Percentiles rank a stretch among this genome's conserved stretches.
Conservation (phyloP, 805 yeast species). For the Candida pseudoglaebosa region DNA sequence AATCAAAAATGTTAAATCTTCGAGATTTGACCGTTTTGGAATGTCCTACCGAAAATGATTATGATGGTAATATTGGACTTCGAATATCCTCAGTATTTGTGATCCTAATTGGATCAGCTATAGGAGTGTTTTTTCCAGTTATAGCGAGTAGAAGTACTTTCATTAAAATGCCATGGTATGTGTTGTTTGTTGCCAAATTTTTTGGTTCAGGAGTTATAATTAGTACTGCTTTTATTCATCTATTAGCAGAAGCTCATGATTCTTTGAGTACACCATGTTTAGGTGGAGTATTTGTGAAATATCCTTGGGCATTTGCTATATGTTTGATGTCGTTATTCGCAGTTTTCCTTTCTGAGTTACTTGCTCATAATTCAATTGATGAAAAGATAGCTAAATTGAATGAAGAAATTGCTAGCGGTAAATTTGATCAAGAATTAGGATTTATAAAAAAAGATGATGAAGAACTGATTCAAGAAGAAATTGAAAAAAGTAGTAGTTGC, state of each 20-base stretch:
- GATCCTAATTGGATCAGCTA: slow-evolving; percentile 47
- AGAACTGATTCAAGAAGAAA: slow-evolving; percentile 3
- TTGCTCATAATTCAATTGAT: slow-evolving; percentile 47
- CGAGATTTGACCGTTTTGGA: background rate
- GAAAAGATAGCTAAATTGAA: slow-evolving; percentile 17
- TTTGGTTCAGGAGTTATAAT: slow-evolving; percentile 84
- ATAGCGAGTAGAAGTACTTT: slow-evolving; percentile 56
- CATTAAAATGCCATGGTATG: slow-evolving; percentile 55
- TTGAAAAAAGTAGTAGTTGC: background rate
- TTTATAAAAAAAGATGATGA: slow-evolving; percentile 13
- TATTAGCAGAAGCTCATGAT: slow-evolving; percentile 66
- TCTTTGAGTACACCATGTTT: slow-evolving; percentile 55
- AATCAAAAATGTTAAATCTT: background rate
- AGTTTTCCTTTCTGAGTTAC: slow-evolving; percentile 50
- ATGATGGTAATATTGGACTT: slow-evolving; percentile 42
- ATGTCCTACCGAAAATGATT: slow-evolving; percentile 43
- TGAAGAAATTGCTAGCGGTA: slow-evolving; percentile 46
- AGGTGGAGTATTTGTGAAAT: slow-evolving; percentile 51
- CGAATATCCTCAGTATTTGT: slow-evolving; percentile 66
- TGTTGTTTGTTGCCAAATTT: slow-evolving; percentile 65
- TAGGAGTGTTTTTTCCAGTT: slow-evolving; percentile 62
- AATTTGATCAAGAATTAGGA: slow-evolving; percentile 25
- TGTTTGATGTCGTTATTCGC: slow-evolving; percentile 47
- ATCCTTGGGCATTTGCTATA: slow-evolving; percentile 55
- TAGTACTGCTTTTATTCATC: slow-evolving; percentile 77